Evolutionary conservation across 495 filamentous ascomycete genomes (phyloP).

Genomic region (Geopyxis carbonaria): DNA sequence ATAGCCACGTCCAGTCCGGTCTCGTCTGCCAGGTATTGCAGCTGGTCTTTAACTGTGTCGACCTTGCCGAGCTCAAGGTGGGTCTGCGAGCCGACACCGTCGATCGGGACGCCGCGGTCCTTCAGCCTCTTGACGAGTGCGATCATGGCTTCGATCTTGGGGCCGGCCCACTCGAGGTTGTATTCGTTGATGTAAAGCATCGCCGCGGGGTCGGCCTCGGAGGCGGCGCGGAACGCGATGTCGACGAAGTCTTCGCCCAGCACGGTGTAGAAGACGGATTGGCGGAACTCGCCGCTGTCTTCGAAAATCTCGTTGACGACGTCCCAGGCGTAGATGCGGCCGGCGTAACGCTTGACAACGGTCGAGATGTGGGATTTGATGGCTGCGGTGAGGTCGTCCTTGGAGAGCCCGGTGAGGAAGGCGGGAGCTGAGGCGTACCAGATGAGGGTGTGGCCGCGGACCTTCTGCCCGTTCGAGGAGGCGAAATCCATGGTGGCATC

Average conservation of each 20-base stretch:
- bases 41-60: slow-evolving; percentile 11
- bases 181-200: slow-evolving; percentile 59
- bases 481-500: slow-evolving; percentile 48
- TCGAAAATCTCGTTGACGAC: slow-evolving; percentile 39
- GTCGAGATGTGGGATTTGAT: slow-evolving; percentile 44
- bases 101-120: slow-evolving; percentile 36
- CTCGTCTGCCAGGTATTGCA: slow-evolving; percentile 30
- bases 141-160: slow-evolving; percentile 33
- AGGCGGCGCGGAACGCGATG: slow-evolving; percentile 33
- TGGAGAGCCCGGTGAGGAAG: slow-evolving; percentile 21
- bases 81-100: slow-evolving; percentile 43
- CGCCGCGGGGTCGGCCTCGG: slow-evolving; percentile 31
- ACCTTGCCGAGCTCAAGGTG: slow-evolving; percentile 38
- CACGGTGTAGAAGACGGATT: slow-evolving; percentile 27
- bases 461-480: slow-evolving; percentile 34
- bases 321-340: slow-evolving; percentile 44
- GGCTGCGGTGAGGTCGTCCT: slow-evolving; percentile 33
- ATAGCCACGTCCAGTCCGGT: slow-evolving; percentile 41
- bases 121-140: slow-evolving; percentile 34
- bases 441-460: slow-evolving; percentile 48
- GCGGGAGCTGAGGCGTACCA: slow-evolving; percentile 48
- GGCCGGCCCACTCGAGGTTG: slow-evolving; percentile 39
- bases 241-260: slow-evolving; percentile 34
- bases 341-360: slow-evolving; percentile 40
- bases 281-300: slow-evolving; percentile 30